A percentile compares a stretch with the other conserved stretches of the same genome.
These are phyloP conservation scores for Neopestalotiopsis sp. DNA, from an alignment of 2,329 filamentous ascomycete species.

Conservation along the genomic window DNA sequence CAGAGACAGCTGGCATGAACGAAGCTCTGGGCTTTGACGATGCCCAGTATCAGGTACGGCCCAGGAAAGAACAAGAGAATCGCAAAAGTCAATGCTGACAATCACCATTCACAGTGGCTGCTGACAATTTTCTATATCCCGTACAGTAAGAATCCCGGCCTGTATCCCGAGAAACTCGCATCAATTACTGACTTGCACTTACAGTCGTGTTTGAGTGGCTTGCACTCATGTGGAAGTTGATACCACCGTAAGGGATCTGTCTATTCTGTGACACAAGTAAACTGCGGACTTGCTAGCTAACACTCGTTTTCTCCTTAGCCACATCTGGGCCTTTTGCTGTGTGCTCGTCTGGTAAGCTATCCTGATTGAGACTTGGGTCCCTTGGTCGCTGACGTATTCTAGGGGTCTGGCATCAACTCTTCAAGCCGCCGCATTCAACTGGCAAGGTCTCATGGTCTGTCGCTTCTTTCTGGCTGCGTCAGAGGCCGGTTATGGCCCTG, in stretches of 20 bases:
- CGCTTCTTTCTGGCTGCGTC: constrained; percentile 38
- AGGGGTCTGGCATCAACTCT: constrained; percentile 38
- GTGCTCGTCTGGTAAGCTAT: constrained; percentile 35
- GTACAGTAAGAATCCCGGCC: constrained; percentile 38
- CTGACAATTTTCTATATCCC: constrained; percentile 52
- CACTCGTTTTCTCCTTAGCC: constrained; percentile 18
- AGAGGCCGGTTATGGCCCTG: constrained; percentile 40
- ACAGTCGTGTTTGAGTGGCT: constrained; percentile 46
- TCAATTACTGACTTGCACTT: not conserved
- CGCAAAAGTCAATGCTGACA: not conserved
- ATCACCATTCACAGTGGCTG: constrained; percentile 39
- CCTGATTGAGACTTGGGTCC: not conserved
- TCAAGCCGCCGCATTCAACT: constrained; percentile 37
- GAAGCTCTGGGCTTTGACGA: constrained; percentile 43
- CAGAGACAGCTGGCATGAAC: constrained; percentile 42
- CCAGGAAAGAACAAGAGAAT: too few species aligned
- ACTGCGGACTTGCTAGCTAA: not conserved
- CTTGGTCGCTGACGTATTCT: constrained; percentile 11
- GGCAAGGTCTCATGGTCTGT: constrained; percentile 36
- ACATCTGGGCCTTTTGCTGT: constrained; percentile 35
- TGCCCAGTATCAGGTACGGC: constrained; percentile 41
- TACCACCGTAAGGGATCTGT: constrained; percentile 41
- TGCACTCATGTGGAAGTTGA: constrained; percentile 48
- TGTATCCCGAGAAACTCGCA: too few species aligned
- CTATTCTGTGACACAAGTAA: not conserved